These are phyloP conservation scores for Cutaneotrichosporon sp. DNA, from an alignment of 1,284 basidiomycete species.

Conservation along the genomic window DNA sequence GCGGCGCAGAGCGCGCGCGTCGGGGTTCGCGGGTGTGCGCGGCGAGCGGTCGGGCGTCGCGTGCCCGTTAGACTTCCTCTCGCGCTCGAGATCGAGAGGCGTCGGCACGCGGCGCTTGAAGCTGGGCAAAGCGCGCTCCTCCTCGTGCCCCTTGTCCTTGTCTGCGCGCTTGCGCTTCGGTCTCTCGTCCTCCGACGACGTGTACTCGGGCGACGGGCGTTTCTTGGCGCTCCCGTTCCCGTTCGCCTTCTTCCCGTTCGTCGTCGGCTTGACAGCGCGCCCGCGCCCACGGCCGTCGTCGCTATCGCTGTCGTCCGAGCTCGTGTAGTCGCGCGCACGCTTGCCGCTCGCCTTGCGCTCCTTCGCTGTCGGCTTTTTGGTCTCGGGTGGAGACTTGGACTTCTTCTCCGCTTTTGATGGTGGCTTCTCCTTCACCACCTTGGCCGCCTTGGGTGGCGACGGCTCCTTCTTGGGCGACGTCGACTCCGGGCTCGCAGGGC, in stretches of 20 bases:
- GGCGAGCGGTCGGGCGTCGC: not conserved
- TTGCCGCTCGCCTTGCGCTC: conserved; percentile 5
- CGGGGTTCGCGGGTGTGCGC: not conserved
- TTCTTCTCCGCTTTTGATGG: conserved; percentile 4
- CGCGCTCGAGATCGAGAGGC: conserved; percentile 1
- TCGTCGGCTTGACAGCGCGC: conserved; percentile 1
- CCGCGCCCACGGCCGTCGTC: conserved; percentile 11
- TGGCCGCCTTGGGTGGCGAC: conserved; percentile 1
- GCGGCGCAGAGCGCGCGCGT: conserved; percentile 29
- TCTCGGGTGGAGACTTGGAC: conserved; percentile 1
- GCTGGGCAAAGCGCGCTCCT: conserved; percentile 7
- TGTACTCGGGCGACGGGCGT: conserved; percentile 12
- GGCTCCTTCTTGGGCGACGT: not conserved
- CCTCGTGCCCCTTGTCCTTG: not conserved
- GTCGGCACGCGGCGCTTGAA: conserved; percentile 10
- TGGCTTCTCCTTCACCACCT: conserved; percentile 5
- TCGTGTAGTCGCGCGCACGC: conserved; percentile 23
- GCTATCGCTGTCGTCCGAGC: conserved; percentile 19
- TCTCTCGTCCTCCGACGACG: conserved; percentile 12
- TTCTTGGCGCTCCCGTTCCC: not conserved
- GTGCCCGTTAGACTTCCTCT: conserved; percentile 6
- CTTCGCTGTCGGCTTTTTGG: conserved; percentile 3
- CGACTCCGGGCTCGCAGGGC: not conserved
- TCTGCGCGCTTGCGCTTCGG: conserved; percentile 5
- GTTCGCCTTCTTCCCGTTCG: conserved; percentile 16